Evolutionary conservation across 2,329 filamentous ascomycete genomes (phyloP), one percentile per base, ranked within the genome.

Genomic region (Colletotrichum nymphaeae): DNA sequence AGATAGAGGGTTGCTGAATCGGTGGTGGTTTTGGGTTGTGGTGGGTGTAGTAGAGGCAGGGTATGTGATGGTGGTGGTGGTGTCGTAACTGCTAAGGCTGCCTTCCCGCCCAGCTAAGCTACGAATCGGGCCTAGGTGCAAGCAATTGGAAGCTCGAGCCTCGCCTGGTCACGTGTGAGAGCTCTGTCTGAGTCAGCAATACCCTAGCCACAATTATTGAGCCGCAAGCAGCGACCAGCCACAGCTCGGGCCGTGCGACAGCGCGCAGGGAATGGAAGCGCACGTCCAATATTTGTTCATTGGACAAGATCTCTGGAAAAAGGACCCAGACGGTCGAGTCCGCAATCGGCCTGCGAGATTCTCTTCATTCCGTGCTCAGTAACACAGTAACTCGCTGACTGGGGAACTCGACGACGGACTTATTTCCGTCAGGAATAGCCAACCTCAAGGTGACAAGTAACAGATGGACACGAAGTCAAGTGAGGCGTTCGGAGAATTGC

Each of bases 81-180:
- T 75, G 69, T 77, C 72, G 75, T 75, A 73, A 70, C 76, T 70
- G 68, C 74, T 75, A 74, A 78, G 76, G 77, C 77, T 78, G 77
- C 77, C 77, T 78, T 78, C 76, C 66, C 69, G 69, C 58, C 71
- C 67, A 74, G 70, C 62, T 74, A 46, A 71, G 69, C 69, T 73
- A 68, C 75, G 67, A 67, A 72, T 69, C 42, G 74, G 72, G 72
- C 67, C 59, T 72, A 75, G 73, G 69, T 55, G 62, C 57, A 64
- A 72, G 63, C 55, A 55, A 49, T 9, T 49, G 42, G 42, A 67
- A 76, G 75, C 75, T 75, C 68, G 63, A 75, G 74, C 74, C 75
- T 72, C 64, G 69, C 55, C 28, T 37, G 46, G 53, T 75, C 74
- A 75, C 74, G 73, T 75, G 73, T 30, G 32, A 0, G 1, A 3